phyloP scores from a whole-genome alignment of 2,329 filamentous ascomycete genomes.

The Tolypocladium pustulatum region DNA sequence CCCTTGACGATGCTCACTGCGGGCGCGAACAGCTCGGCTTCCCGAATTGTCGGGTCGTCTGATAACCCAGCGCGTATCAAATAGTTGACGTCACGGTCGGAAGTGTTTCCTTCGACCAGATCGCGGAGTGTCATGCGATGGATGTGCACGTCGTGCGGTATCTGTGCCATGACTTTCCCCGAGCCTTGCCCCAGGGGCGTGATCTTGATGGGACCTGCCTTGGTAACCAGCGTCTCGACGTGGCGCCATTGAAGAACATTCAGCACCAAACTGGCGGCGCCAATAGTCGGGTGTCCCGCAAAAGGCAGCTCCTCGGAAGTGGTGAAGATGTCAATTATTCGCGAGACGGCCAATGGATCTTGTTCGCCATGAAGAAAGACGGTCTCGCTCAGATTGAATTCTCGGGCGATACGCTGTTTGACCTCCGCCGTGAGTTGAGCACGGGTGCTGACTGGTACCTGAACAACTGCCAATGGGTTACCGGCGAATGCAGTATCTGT shows the following conservation, averaged over 20 bases:
- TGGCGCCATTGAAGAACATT: background rate
- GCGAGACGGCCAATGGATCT: background rate
- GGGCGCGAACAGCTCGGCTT: background rate
- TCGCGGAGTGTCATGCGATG: background rate
- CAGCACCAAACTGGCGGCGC: background rate
- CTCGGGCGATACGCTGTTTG: background rate
- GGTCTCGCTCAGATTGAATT: background rate
- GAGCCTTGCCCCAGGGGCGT: too few species aligned
- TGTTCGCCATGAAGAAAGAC: background rate
- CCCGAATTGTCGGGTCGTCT: background rate
- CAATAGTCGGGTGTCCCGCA: background rate
- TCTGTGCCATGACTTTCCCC: background rate
- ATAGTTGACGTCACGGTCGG: too few species aligned
- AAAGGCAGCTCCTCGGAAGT: background rate
- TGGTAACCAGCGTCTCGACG: background rate
- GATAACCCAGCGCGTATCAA: background rate
- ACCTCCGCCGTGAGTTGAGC: background rate
- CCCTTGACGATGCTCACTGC: background rate
- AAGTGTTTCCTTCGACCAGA: background rate
- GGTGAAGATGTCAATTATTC: background rate
- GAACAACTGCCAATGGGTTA: background rate
- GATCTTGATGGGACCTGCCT: background rate
- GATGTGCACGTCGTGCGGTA: background rate
- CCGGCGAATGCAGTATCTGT: background rate
- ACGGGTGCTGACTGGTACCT: background rate